phyloP scores from a whole-genome alignment of 768 basidiomycete genomes.

The Hydnomerulius pinastri region DNA sequence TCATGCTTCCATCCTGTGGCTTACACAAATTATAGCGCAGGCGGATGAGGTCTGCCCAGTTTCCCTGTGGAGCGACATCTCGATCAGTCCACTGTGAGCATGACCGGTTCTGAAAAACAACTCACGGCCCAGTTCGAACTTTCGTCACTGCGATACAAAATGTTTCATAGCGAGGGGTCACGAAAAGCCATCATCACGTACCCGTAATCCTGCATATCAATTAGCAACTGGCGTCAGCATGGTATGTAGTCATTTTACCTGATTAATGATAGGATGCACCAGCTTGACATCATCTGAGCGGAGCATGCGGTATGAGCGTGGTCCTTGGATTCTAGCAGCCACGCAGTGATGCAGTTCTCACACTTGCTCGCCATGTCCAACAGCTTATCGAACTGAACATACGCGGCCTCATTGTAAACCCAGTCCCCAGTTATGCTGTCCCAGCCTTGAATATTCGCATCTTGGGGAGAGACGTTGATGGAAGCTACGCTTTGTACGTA shows the following conservation, averaged over 20 bases:
- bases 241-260: background rate
- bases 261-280: background rate
- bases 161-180: too few species aligned
- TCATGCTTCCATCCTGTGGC: too few species aligned
- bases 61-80: too few species aligned
- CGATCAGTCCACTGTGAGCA: too few species aligned
- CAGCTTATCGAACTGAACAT: background rate
- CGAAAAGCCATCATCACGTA: background rate
- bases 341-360: too few species aligned
- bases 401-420: background rate
- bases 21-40: too few species aligned
- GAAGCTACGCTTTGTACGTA: background rate
- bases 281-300: background rate
- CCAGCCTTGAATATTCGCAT: background rate
- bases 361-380: background rate
- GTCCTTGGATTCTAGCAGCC: too few species aligned
- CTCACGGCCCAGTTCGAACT: too few species aligned
- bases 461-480: background rate
- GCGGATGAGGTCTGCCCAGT: too few species aligned
- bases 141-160: too few species aligned
- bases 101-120: too few species aligned
- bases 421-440: background rate
- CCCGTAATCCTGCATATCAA: background rate
- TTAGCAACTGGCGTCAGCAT: background rate
- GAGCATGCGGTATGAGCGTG: background rate